A percentile compares a stretch with the other conserved stretches of the same genome.
Conservation (phyloP, 176 grass and related monocot genomes). For the Paspalum notatum region DNA sequence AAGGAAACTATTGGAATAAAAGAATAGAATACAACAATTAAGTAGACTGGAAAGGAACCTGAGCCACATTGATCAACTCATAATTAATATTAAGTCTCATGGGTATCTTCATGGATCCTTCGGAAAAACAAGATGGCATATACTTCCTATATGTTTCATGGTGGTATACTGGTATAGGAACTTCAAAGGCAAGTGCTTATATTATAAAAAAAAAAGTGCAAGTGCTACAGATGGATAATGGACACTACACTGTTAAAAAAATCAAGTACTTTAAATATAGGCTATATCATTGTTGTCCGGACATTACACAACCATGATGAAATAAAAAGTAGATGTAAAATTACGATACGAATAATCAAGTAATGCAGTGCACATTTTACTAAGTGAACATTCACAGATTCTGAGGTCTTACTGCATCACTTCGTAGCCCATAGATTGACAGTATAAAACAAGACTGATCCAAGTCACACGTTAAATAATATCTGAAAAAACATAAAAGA, state of each 20-base stretch:
- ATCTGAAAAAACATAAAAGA: constrained; percentile 53
- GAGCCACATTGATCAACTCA: too few species aligned
- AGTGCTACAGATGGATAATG: too few species aligned
- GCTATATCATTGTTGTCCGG: background rate
- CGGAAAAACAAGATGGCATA: too few species aligned
- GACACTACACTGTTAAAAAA: too few species aligned
- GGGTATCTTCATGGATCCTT: too few species aligned
- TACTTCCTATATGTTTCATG: too few species aligned
- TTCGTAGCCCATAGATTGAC: constrained; percentile 65
- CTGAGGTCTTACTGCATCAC: constrained; percentile 68
- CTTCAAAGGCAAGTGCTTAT: too few species aligned
- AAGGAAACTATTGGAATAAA: constrained; percentile 14
- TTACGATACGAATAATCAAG: background rate
- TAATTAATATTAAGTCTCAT: too few species aligned
- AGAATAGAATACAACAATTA: constrained; percentile 4
- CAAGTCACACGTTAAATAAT: constrained; percentile 68
- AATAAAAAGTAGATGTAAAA: constrained; percentile 15
- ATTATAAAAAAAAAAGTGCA: too few species aligned
- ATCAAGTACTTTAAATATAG: too few species aligned
- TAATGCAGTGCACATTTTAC: constrained; percentile 16
- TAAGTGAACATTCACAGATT: background rate
- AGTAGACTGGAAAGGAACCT: too few species aligned
- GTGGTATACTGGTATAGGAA: too few species aligned
- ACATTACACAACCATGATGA: background rate
- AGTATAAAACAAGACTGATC: constrained; percentile 67